phyloP scores from a whole-genome alignment of 768 basidiomycete species.

The Mycena haematopus region DNA sequence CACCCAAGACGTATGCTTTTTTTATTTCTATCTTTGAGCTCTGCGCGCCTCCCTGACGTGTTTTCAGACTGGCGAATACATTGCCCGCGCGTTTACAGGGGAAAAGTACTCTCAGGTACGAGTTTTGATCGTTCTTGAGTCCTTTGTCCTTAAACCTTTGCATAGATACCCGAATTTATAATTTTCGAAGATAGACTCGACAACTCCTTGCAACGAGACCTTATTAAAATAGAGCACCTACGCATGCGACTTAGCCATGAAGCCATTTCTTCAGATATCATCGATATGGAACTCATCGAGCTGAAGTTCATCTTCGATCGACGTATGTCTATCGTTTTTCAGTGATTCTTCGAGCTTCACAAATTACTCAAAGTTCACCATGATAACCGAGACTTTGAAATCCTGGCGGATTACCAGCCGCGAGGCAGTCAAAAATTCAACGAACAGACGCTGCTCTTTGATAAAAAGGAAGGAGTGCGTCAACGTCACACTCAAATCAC shows the following conservation, averaged over 20 bases:
- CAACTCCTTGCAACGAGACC: slow-evolving; percentile 84
- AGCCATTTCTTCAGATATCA: slow-evolving; percentile 67
- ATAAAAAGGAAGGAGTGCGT: slow-evolving; percentile 67
- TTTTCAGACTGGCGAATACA: slow-evolving; percentile 74
- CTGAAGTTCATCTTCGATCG: slow-evolving; percentile 84
- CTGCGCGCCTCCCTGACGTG: slow-evolving; percentile 2
- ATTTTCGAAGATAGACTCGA: slow-evolving; percentile 81
- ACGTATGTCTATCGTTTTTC: slow-evolving; percentile 46
- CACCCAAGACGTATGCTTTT: slow-evolving; percentile 70
- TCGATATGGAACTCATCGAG: slow-evolving; percentile 85
- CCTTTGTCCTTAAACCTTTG: not conserved
- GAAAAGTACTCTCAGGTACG: slow-evolving; percentile 86
- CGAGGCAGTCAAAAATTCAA: slow-evolving; percentile 55
- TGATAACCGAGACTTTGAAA: slow-evolving; percentile 87
- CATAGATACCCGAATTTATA: slow-evolving; percentile 84
- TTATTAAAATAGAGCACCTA: slow-evolving; percentile 83
- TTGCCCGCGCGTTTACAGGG: slow-evolving; percentile 75
- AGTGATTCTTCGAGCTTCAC: not conserved
- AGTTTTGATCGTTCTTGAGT: not conserved
- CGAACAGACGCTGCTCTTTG: slow-evolving; percentile 73
- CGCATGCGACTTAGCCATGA: slow-evolving; percentile 85
- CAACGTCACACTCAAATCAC: not conserved
- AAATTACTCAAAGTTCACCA: slow-evolving; percentile 60
- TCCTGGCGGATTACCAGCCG: slow-evolving; percentile 83
- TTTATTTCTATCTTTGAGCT: not conserved